Base-by-base conservation (phyloP, 495 filamentous ascomycete genomes). In the Ramalina peruviana region DNA sequence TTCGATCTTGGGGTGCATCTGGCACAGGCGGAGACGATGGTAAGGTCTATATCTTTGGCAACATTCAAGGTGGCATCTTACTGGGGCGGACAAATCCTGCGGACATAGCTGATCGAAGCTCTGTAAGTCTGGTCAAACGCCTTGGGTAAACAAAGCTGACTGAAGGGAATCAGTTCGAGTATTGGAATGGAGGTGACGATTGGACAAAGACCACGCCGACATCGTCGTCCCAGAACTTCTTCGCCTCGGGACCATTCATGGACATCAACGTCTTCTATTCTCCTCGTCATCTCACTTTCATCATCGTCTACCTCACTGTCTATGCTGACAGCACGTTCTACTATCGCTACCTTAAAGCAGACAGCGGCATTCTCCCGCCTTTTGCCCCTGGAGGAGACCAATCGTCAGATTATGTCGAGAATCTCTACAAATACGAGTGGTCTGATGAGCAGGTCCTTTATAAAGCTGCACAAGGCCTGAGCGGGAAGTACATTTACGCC, bases 271-370 rank as follows among this genome's bases (percentile, higher is more conserved):
- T 65, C 20, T 65, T 65, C 55, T 65, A 65, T 40, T 65, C 62
- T 6, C 62, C 62, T 16, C 48, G 57, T 15, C 62, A 65, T 47
- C 36, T 59, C 11, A 65, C 60, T 4, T 65, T 65, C 49, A 54
- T 65, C 55, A 54, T 62, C 43, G 57, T 65, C 26, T 65, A 65
- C 46, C 41, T 65, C 37, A 61, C 54, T 4, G 41, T 48, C n/a
- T 63, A 59, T 36, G 62, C 60, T 23, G 62, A 65, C 54, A 65
- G 52, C 47, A 65, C 53, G 26, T 63, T 65, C 40, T 65, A 65
- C 43, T 65, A 59, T 36, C 62, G 62, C 40, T 65, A 61, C 48
- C 60, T 65, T 19, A 44, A 60, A 42, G 49, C 63, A 15, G 40
- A 54, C 16, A 40, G 52, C 11, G 48, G 62, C 12, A 61, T 65